phyloP scores from a whole-genome alignment of 306 rosid genomes.

The Ochetophila trinervis region DNA sequence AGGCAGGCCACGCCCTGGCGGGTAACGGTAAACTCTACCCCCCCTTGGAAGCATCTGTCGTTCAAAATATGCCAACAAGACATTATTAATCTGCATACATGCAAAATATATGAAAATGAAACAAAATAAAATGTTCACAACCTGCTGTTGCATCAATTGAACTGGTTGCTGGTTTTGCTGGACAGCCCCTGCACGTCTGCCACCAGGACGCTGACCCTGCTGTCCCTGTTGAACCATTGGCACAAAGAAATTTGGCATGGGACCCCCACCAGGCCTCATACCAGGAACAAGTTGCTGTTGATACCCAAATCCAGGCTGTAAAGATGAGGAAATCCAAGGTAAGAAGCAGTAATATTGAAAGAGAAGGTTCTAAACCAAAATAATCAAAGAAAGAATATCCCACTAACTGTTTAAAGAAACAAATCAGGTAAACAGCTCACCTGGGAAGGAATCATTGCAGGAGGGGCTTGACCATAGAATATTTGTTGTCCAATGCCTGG shows the following conservation, averaged over 20 bases:
- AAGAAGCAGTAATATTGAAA: constrained; percentile 3
- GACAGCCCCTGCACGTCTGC: constrained; percentile 76
- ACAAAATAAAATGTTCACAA: constrained; percentile 21
- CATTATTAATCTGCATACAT: background rate
- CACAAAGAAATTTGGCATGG: constrained; percentile 90
- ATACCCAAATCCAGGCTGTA: constrained; percentile 94
- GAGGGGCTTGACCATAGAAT: constrained; percentile 96
- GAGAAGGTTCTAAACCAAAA: background rate
- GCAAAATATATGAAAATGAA: background rate
- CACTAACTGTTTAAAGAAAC: background rate
- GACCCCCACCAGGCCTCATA: constrained; percentile 96
- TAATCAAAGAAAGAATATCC: background rate
- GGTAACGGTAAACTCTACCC: constrained; percentile 88
- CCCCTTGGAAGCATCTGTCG: constrained; percentile 91
- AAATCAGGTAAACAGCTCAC: constrained; percentile 32
- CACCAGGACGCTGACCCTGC: constrained; percentile 95
- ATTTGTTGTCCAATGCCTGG: constrained; percentile 96
- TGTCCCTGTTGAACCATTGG: constrained; percentile 99
- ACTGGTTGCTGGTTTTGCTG: constrained; percentile 90
- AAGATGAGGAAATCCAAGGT: constrained; percentile 4
- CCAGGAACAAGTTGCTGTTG: constrained; percentile 99
- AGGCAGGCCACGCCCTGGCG: constrained; percentile 80
- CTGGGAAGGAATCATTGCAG: constrained; percentile 97
- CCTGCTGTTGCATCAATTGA: constrained; percentile 95
- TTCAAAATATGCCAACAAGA: constrained; percentile 11